Base-by-base conservation (phyloP, 768 basidiomycete species). In the Agrocybe chaxingu region DNA sequence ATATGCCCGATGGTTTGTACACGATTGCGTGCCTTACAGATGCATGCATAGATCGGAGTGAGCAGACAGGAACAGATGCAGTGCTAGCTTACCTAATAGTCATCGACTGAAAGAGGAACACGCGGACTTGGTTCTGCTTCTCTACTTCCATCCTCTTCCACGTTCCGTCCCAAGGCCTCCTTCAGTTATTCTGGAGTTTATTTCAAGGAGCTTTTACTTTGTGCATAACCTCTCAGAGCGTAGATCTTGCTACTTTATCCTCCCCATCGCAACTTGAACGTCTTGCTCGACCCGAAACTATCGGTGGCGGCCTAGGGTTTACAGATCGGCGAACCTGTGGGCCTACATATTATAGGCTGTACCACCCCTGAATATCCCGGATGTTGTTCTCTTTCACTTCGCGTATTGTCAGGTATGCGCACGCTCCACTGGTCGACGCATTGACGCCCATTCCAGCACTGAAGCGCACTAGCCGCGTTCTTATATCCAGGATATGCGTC, bases 401-500 rank as follows among this genome's bases (percentile, higher is more conserved):
- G 10, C 69, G 79, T 46, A 66, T 79, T 54, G 65, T 79, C 49
- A 73, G 77, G 79, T 78, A 57, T 33, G 71, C 31, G 24, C 34
- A 8, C 37, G 3, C 13, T 19, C 45, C 42, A 48, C 18, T 18
- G 37, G 33, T 53, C 41, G 16, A 36, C 39, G 7, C 37, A 44
- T 42, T 12, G 24, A 16, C 43, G 35, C 4, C 34, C 13, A 29
- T 38, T 16, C 11, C 24, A 41, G 11, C 41, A 13, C 46, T 52
- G 7, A 56, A 89, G 88, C 65, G 85, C 86, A n/a, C 67, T 79
- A 33, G 76, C 75, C 4, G 90, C 86, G 13, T 95, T 92, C 68
- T 78, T 95, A 36, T 96, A 98, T 66, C 94, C 94, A 0, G 89
- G 88, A 18, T 98, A 98, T 70, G 90, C 92, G 30, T 94, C 92